Evolutionary conservation across 768 basidiomycete genomes (phyloP), one percentile per base, ranked within the genome.

Genomic region (Glaciozyma martinii): DNA sequence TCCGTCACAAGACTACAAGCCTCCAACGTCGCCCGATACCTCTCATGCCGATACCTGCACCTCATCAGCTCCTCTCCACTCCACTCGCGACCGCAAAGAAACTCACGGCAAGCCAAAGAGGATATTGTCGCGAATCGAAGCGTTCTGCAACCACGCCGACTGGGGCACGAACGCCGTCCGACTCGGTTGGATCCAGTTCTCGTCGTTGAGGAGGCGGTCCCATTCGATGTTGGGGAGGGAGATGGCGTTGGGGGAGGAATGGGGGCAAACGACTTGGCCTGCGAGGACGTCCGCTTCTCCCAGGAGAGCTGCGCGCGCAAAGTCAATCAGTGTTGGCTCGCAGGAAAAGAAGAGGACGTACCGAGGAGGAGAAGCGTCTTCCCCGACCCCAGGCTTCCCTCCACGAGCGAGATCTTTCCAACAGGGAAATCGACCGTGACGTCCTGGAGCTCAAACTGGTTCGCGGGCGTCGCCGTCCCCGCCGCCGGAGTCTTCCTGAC

Each of bases 141-240:
- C 68, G 55, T 70, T 73, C 50, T 68, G 86, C 16, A 90, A 80
- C 87, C 87, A 88, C 80, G 76, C 72, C 30, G 65, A 61, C 73
- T 87, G 86, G 2, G 83, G 85, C 66, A 86, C 86, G 72, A 86
- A 87, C 2, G 86, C 86, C 19, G 86, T 81, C 59, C 65, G 57
- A 47, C 62, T 54, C 25, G 64, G 30, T 21, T 60, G 52, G 58
- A 66, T 60, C 73, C 66, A 71, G 63, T 66, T 67, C 18, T 37
- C 25, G 18, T 61, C 62, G 25, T 56, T 67, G 33, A 67, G 66
- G 63, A 57, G 40, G 3, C 33, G 18, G 54, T 65, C 64, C 70
- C 64, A 70, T 5, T 68, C 61, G 79, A 71, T 62, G 19, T 62
- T 65, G 10, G 70, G 65, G 37, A 71, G 65, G 10, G 72, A 60